Evolutionary conservation across 2,329 filamentous ascomycete species (phyloP).

Genomic region (Metarhizium brunneum): DNA sequence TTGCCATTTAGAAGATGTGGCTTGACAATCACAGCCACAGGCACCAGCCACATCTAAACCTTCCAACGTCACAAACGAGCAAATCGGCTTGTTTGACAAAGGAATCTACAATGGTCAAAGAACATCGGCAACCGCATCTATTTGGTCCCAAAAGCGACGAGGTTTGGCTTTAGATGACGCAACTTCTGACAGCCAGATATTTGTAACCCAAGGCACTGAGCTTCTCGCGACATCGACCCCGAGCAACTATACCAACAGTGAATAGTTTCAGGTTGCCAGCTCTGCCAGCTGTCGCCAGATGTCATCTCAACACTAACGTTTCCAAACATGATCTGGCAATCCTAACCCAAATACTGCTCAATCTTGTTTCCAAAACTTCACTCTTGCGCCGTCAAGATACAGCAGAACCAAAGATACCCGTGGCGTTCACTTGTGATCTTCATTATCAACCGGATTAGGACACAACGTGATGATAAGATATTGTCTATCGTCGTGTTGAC

Average conservation of each 20-base stretch:
- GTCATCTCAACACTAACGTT: background rate
- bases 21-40: background rate
- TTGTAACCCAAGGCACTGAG: background rate
- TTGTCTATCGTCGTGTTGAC: background rate
- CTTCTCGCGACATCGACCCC: background rate
- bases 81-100: background rate
- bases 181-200: background rate
- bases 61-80: background rate
- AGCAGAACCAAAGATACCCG: background rate
- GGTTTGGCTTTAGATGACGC: background rate
- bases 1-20: background rate
- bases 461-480: background rate
- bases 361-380: background rate
- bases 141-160: too few species aligned
- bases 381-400: background rate
- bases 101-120: background rate
- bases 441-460: background rate
- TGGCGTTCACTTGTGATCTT: background rate
- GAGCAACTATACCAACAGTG: background rate
- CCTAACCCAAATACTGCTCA: background rate
- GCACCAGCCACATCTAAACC: background rate
- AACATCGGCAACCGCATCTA: background rate
- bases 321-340: background rate
- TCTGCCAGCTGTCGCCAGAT: conserved; percentile 6
- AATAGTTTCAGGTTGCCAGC: background rate